Conservation (phyloP, 352 stramenopile genomes). For the Phytophthora foliorum region DNA sequence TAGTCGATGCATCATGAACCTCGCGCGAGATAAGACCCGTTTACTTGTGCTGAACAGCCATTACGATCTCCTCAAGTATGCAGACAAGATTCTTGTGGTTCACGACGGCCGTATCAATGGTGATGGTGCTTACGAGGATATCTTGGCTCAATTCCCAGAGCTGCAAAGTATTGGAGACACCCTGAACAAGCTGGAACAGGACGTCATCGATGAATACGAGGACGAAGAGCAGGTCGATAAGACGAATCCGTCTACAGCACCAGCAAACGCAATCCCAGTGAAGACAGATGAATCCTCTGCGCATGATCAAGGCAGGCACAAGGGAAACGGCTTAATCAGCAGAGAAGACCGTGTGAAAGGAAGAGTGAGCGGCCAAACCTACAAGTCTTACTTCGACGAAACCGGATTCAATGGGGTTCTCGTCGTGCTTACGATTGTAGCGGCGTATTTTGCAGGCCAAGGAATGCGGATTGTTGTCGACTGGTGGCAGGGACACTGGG, state of each 20-base stretch:
- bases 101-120: conserved; percentile 37
- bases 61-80: conserved; percentile 42
- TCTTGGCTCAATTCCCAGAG: conserved; percentile 33
- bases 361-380: conserved; percentile 37
- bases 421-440: conserved; percentile 31
- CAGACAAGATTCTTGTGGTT: conserved; percentile 48
- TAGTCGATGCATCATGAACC: conserved; percentile 31
- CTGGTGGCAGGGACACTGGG: conserved; percentile 53
- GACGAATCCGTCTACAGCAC: too few relatives aligned
- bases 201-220: conserved; percentile 36
- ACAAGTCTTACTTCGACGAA: conserved; percentile 48
- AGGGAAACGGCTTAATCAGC: conserved; percentile 22
- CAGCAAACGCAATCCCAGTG: neutral
- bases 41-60: conserved; percentile 84
- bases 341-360: conserved; percentile 42
- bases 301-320: conserved; percentile 11
- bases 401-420: conserved; percentile 39
- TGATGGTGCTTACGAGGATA: conserved; percentile 32
- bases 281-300: neutral
- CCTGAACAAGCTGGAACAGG: conserved; percentile 31
- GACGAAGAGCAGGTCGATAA: conserved; percentile 1
- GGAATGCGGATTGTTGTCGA: conserved; percentile 36
- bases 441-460: conserved; percentile 28
- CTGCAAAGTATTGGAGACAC: conserved; percentile 30
- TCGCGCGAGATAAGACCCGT: conserved; percentile 53